Evolutionary conservation across 2,329 filamentous ascomycete genomes (phyloP).

Genomic region (Tothia fuscella): DNA sequence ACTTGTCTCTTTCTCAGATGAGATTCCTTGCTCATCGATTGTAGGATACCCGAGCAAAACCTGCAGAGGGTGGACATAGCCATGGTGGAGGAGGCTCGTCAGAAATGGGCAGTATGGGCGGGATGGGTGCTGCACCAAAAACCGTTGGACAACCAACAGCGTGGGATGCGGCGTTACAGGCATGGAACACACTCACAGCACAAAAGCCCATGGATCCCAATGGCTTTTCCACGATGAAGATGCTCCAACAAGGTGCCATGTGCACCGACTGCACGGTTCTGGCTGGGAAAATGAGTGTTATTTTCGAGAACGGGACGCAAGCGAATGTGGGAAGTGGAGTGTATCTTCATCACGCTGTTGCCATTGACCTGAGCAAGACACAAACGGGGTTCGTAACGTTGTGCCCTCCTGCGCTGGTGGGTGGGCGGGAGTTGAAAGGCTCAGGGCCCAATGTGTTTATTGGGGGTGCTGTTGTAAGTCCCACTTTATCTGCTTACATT

Average conservation of each 20-base stretch:
- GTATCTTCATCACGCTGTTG: slow-evolving; percentile 3
- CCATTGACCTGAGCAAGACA: background rate
- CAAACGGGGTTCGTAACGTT: background rate
- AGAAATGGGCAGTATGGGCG: background rate
- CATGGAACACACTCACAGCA: background rate
- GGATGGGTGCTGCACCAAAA: too few relatives aligned
- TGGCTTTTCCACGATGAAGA: background rate
- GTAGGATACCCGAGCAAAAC: background rate
- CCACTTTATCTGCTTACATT: background rate
- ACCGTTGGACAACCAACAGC: background rate
- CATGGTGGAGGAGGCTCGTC: slow-evolving; percentile 1
- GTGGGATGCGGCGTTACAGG: background rate
- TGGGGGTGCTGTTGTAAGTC: slow-evolving; percentile 1
- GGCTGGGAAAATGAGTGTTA: slow-evolving; percentile 1
- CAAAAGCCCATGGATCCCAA: slow-evolving; percentile 4
- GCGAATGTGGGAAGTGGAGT: background rate
- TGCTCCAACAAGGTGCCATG: background rate
- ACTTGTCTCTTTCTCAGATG: background rate
- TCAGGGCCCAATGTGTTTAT: background rate
- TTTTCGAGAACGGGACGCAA: background rate
- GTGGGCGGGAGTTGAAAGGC: too few relatives aligned
- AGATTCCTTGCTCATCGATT: background rate
- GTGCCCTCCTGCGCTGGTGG: background rate
- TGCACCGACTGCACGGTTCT: slow-evolving; percentile 2
- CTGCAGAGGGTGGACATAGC: background rate